Evolutionary conservation across 768 basidiomycete species (phyloP).

Genomic region (Podaxis sp.): DNA sequence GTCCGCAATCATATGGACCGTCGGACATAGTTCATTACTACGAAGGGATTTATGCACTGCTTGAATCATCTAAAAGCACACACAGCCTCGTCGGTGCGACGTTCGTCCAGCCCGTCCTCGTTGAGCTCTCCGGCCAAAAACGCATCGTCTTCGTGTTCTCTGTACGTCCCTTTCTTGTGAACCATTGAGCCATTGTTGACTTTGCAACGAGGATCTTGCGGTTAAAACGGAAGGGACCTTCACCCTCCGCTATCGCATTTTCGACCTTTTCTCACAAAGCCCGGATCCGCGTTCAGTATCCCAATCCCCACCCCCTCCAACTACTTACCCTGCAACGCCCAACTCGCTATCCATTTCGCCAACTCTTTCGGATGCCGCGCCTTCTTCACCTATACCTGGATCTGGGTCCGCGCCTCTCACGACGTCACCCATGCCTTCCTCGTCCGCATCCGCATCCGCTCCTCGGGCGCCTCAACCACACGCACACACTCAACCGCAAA

Average conservation of each 20-base stretch:
- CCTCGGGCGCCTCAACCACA: background rate
- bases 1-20: conserved; percentile 15
- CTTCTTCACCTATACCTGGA: background rate
- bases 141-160: conserved; percentile 64
- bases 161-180: conserved; percentile 35
- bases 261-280: conserved; percentile 51
- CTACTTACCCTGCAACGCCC: background rate
- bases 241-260: conserved; percentile 62
- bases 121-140: conserved; percentile 59
- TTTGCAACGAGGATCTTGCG: conserved; percentile 56
- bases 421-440: background rate
- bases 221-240: conserved; percentile 69
- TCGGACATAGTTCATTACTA: conserved; percentile 45
- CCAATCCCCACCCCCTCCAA: conserved; percentile 4
- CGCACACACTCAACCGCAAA: background rate
- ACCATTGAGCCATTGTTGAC: background rate
- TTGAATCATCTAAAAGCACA: conserved; percentile 54
- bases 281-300: background rate
- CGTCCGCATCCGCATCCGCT: background rate
- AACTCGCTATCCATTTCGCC: conserved; percentile 4
- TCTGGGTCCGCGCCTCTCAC: background rate
- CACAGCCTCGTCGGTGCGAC: conserved; percentile 57
- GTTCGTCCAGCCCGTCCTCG: conserved; percentile 54
- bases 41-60: conserved; percentile 35
- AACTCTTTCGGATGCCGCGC: background rate